Base-by-base conservation (phyloP, 2,329 filamentous ascomycete species). In the Cladosporium sp. region DNA sequence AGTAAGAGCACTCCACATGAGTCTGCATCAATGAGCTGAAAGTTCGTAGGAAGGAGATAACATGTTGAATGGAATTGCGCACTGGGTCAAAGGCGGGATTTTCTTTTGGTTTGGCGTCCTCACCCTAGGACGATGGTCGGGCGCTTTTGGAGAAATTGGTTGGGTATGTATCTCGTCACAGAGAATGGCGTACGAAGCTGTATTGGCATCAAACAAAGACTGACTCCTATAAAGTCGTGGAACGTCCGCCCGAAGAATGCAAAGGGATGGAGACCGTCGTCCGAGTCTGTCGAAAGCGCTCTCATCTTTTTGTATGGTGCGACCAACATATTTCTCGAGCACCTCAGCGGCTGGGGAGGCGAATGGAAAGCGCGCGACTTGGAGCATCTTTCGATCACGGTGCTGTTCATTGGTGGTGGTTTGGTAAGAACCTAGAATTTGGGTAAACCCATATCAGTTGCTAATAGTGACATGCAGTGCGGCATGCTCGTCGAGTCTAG, bases 41-140 rank as follows among this genome's bases (percentile, higher is more conserved):
- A 19, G 4, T 20, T 3, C 6, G 22, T 10, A 35, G 19, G 63
- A 91, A 88, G 86, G 88, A 71, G 87, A 83, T 4, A 72, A 73
- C 20, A 78, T 77, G 1, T 94, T 92, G 76, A 91, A 85, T 64
- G 91, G 93, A 1, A 79, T 97, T 40, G 93, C 93, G 6, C 93
- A 97, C 70, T 96, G 90, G 77, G 86, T 97, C 72, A 97, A 97
- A 72, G 93, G 93, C 47, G 90, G 90, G 2, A 88, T 97, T 56
- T 97, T 97, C 78, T 90, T 97, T 76, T 94, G 90, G 86, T 90
- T 95, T 62, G 93, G 93, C 9, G 75, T 96, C 20, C 76, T 97
- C 59, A 96, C 90, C 0, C 80, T 97, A 3, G 91, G 91, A 28
- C 87, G 93, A 56, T 97, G 91, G 88, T 85, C 91, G 68, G 93